Evolutionary conservation across 345 rosid genomes (phyloP), one percentile per base, ranked within the genome.

Genomic region (Iberis pinnata): DNA sequence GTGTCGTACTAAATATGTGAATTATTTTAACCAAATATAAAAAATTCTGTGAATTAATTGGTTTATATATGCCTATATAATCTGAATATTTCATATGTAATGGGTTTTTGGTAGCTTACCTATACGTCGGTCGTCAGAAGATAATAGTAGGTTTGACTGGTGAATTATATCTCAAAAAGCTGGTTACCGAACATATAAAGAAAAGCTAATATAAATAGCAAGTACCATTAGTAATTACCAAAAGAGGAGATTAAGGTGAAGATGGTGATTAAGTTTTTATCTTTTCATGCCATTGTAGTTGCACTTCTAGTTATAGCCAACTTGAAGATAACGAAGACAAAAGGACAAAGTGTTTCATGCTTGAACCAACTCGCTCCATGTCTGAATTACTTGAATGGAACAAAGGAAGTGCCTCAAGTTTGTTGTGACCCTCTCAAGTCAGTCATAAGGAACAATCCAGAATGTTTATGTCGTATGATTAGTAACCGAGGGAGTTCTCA

Each of bases 351-450:
- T 44, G 41, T 50, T 0, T 59, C 74, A 2, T 83, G 95, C 59
- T 38, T 83, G 10, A 76, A 64, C 65, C 73, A 65, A 68, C 78
- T 86, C 6, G 68, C 61, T 12, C 86, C 92, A 13, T 86, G 95
- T 58, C 50, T 83, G 6, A 68, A 60, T 41, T 81, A 81, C 66
- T 72, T 81, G 5, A 76, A 81, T 12, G 81, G 80, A 36, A 79
- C 70, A 3, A 45, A 43, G 5, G 73, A 86, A 1, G 88, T 84
- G 32, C 80, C 88, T 0, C 64, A 64, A 64, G 45, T 20, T 12
- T 87, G 92, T 16, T 87, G 96, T 41, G 73, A 81, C 44, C 89
- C 96, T 60, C 73, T 83, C 8, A 74, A 81, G 49, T 55, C 63
- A 14, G 60, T 81, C 64, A 72, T 87, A 15, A 76, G 61, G 59